Base-by-base conservation (phyloP, 192 early-diverging fungal species). In the Gryganskiella cystojenkinii region DNA sequence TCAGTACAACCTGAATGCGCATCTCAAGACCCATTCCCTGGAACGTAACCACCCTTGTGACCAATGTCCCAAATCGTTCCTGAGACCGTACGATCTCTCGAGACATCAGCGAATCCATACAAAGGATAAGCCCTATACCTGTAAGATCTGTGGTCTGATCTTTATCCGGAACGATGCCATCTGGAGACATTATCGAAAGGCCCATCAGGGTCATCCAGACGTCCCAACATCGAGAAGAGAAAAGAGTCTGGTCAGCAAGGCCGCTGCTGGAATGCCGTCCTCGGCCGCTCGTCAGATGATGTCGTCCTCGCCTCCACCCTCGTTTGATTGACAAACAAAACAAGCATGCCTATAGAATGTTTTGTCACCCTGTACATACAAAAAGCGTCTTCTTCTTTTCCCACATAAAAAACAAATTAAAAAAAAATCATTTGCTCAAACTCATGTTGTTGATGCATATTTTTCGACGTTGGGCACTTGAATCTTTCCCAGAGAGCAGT, bases 101-200 rank as follows among this genome's bases (percentile, higher is more conserved):
- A 88, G 96, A n/a, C 92, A 94, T 62, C 83, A 89, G 74, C 85
- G 90, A 58, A 73, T 93, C 20, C 93, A 94, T 51, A 87, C 89
- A 40, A 90, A 90, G 27, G 79, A 86, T 52, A 89, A 88, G 79
- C 93, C 93, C 10, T 90, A 89, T 69, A 84, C 79, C 8, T 94
- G 93, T 51, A 80, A 80, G n/a, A 75, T 88, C 46, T 94, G 93
- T 64, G 79, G 80, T 7, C 82, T 88, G 15, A 75, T 83, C 47
- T 94, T 94, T 84, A 91, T 91, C 27, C 83, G 93, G 0, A 83
- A 92, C 61, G 93, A 94, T 61, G 92, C 93, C 62, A 81, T 94
- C 25, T 91, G 89, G 81, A 80, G 92, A 2, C 93, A 94, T 31
- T 89, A 90, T 51, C 87, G 90, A 64, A 92, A 64, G 20, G 58